A percentile compares a stretch with the other conserved stretches of the same genome.
Conservation (phyloP, 2,329 filamentous ascomycete genomes). For the Diplodia sapinea region DNA sequence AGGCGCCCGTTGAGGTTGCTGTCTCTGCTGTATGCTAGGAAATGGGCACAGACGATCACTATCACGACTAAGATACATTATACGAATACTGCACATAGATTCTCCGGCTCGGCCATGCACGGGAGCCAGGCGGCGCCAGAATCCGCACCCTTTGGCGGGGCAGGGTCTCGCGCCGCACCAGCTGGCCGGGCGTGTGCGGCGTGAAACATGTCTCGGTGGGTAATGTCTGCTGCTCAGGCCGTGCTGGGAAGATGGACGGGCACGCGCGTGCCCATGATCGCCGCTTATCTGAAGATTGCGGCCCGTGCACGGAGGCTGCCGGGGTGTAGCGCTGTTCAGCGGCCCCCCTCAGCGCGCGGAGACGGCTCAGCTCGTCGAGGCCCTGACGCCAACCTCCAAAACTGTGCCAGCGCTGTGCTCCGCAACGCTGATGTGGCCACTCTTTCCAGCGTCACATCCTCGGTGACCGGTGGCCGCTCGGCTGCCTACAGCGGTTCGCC, state of each 20-base stretch:
- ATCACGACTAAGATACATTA: conserved; percentile 22
- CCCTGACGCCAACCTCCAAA: conserved; percentile 18
- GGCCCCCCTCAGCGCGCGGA: conserved; percentile 17
- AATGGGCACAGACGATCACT: conserved; percentile 25
- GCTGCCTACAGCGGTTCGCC: conserved; percentile 11
- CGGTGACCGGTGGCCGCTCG: conserved; percentile 18
- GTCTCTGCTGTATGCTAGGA: conserved; percentile 15
- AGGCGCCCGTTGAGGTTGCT: conserved; percentile 8
- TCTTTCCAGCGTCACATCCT: conserved; percentile 23
- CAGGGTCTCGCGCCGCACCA: not conserved
- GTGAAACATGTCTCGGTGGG: conserved; percentile 25
- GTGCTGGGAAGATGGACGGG: conserved; percentile 5
- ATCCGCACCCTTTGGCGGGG: not conserved
- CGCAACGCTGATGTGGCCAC: conserved; percentile 23
- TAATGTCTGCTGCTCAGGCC: conserved; percentile 13
- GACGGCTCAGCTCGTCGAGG: conserved; percentile 7
- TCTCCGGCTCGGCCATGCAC: not conserved
- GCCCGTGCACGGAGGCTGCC: conserved; percentile 18
- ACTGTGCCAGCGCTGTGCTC: not conserved
- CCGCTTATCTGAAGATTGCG: conserved; percentile 22
- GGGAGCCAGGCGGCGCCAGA: not conserved
- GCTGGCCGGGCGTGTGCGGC: not conserved
- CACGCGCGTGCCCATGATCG: conserved; percentile 17
- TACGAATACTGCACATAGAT: not conserved
- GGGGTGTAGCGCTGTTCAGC: conserved; percentile 14